These are phyloP conservation scores for Acacia confusa DNA, from an alignment of 306 rosid species.

Conservation along the genomic window DNA sequence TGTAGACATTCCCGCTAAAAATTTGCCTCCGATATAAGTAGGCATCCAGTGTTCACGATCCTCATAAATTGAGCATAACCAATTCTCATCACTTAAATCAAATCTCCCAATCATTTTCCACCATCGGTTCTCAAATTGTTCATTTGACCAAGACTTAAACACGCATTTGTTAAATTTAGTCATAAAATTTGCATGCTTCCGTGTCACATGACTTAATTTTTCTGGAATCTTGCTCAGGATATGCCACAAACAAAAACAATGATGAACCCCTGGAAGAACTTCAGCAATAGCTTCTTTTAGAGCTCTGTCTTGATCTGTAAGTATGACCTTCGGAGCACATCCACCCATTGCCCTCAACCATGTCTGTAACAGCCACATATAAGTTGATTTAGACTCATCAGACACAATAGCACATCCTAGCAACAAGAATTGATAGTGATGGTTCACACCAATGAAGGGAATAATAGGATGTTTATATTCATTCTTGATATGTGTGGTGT, in stretches of 20 bases:
- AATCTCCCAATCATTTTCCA: slow-evolving; percentile 56
- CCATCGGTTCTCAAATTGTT: slow-evolving; percentile 79
- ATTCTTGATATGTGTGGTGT: slow-evolving; percentile 62
- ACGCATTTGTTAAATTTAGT: slow-evolving; percentile 62
- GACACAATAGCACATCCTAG: slow-evolving; percentile 74
- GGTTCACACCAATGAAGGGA: slow-evolving; percentile 76
- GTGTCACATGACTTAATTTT: slow-evolving; percentile 50
- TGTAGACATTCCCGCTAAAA: slow-evolving; percentile 72
- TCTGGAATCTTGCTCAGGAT: slow-evolving; percentile 67
- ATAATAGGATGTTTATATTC: slow-evolving; percentile 68
- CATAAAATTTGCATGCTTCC: slow-evolving; percentile 58
- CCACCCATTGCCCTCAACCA: slow-evolving; percentile 83
- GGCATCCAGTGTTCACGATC: slow-evolving; percentile 66
- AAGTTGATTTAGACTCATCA: slow-evolving; percentile 55
- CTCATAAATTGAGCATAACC: slow-evolving; percentile 53
- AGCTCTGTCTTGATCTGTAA: slow-evolving; percentile 59
- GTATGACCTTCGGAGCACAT: slow-evolving; percentile 60
- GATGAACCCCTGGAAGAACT: slow-evolving; percentile 55
- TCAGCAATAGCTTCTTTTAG: slow-evolving; percentile 50
- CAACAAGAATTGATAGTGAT: slow-evolving; percentile 72
- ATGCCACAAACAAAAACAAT: slow-evolving; percentile 74
- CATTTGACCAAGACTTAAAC: slow-evolving; percentile 58
- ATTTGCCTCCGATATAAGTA: slow-evolving; percentile 47
- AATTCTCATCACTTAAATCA: slow-evolving; percentile 52
- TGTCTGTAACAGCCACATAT: slow-evolving; percentile 57